Conservation (phyloP, 1,139 yeast genomes). For the Candida mesenterica region DNA sequence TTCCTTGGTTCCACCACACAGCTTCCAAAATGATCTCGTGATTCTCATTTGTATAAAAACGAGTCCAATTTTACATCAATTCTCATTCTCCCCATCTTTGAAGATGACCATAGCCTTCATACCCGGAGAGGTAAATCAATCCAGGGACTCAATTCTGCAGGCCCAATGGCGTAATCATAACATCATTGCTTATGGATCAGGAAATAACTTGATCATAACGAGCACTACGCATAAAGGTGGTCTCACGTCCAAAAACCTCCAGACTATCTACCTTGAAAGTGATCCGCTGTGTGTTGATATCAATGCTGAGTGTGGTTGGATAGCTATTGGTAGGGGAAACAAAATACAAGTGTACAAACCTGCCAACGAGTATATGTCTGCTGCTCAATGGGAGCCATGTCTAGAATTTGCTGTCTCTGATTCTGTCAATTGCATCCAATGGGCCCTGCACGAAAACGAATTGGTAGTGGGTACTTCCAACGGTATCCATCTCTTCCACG, state of each 20-base stretch:
- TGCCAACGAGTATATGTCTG: slow-evolving; percentile 40
- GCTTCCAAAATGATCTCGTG: neutral
- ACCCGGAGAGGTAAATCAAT: slow-evolving; percentile 80
- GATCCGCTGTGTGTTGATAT: slow-evolving; percentile 71
- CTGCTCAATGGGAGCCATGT: slow-evolving; percentile 48
- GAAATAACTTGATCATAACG: slow-evolving; percentile 72
- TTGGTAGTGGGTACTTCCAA: slow-evolving; percentile 58
- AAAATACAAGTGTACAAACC: slow-evolving; percentile 43
- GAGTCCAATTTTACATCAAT: too few species aligned
- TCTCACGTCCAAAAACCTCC: slow-evolving; percentile 42
- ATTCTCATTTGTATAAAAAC: too few species aligned
- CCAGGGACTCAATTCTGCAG: slow-evolving; percentile 57
- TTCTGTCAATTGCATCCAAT: slow-evolving; percentile 52
- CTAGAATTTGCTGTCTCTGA: slow-evolving; percentile 22
- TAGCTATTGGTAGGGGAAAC: slow-evolving; percentile 45
- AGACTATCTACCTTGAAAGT: slow-evolving; percentile 67
- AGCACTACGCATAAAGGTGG: slow-evolving; percentile 16
- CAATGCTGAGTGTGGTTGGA: slow-evolving; percentile 54
- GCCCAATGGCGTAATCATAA: slow-evolving; percentile 67
- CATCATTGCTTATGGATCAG: slow-evolving; percentile 77
- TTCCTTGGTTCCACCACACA: too few species aligned
- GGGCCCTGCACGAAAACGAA: slow-evolving; percentile 64
- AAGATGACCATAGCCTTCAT: slow-evolving; percentile 71
- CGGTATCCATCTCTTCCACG: slow-evolving; percentile 52
- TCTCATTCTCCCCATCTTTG: too few species aligned